Evolutionary conservation across 495 filamentous ascomycete species (phyloP), one percentile per base, ranked within the genome.

Genomic region (Lepraria neglecta): DNA sequence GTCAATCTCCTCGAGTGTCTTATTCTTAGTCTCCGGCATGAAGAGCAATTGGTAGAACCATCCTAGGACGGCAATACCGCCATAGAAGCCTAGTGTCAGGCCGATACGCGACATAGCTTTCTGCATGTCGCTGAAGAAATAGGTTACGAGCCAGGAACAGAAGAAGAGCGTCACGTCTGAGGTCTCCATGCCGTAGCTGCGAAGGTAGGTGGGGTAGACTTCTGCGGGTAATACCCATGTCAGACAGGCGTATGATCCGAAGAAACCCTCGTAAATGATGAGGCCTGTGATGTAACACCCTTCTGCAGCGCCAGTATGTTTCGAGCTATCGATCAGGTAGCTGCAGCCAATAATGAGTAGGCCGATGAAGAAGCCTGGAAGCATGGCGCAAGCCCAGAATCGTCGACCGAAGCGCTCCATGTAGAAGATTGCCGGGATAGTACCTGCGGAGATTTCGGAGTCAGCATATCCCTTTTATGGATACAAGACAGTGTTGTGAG

Each of bases 11-110:
- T 85, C 82, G 0, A 84, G 71, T n/a, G 80, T 78, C 71, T 80
- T 80, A 64, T 84, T 82, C 72, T 83, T 84, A 3, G 82, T 85
- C 73, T 85, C 82, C 0, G 81, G 81, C 81, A 84, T 84, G 69
- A 85, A 85, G 28, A 83, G 61, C 21, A 83, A 73, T 71, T 83
- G 80, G 64, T 83, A 83, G 59, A 81, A 68, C 79, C 79, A 82
- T 9, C 80, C 81, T 0, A 85, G 12, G 1, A 79, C 73, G 4
- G 82, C 81, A 64, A 84, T 82, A 21, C 82, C 82, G 62, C 82
- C 81, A 66, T 84, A 85, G 71, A 84, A 85, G 17, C 82, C 82
- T 0, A 84, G 74, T 0, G 79, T 77, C 19, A 85, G 72, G 28
- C 81, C 82, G 31, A 80, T 84, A 10, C 72, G 73, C 12, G 77